Evolutionary conservation across 192 early-diverging fungal genomes (phyloP), one percentile per base, ranked within the genome.

Genomic region (Gamsiella multidivaricata): DNA sequence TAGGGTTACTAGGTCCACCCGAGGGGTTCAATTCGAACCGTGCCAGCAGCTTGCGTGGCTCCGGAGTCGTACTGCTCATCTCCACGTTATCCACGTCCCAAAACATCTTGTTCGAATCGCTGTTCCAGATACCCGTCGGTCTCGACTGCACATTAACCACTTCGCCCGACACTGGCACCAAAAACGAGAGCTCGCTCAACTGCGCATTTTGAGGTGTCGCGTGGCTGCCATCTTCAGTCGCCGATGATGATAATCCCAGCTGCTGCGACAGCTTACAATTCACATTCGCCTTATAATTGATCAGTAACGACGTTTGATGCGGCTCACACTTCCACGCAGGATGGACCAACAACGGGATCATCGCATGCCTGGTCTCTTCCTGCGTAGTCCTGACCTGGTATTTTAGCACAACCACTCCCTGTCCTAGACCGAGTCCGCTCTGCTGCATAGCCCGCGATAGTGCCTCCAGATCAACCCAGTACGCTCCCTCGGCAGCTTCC

Each of bases 301-400:
- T 60, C 49, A 84, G 49, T 8, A 88, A 54, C 10, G 81, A 61
- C 3, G 85, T 81, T 62, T 82, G 62, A 34, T 83, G 72, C 5
- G 75, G 58, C 61, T 88, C 85, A 33, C 80, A 84, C 61, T 87
- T 88, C 87, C 87, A 88, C 7, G 82, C 66, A 3, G 85, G 85
- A 0, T 66, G 71, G 45, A 46, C 76, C 62, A 50, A 60, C 65
- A 52, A 81, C 12, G 32, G 87, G 63, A 54, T 62, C 63, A 65
- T 68, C n/a, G 58, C 39, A 25, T 69, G 52, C 32, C 42, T 47
- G 9, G 59, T 47, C 23, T 69, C 59, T 20, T 80, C 72, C 25
- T 66, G 55, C 8, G 59, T 50, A 0, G 67, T 76, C 46, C 51
- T 64, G 26, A 80, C 78, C 46, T 83, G 82, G 43, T 83, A 83